Conservation (phyloP, 2,329 filamentous ascomycete genomes). For the Penicillium sp. region DNA sequence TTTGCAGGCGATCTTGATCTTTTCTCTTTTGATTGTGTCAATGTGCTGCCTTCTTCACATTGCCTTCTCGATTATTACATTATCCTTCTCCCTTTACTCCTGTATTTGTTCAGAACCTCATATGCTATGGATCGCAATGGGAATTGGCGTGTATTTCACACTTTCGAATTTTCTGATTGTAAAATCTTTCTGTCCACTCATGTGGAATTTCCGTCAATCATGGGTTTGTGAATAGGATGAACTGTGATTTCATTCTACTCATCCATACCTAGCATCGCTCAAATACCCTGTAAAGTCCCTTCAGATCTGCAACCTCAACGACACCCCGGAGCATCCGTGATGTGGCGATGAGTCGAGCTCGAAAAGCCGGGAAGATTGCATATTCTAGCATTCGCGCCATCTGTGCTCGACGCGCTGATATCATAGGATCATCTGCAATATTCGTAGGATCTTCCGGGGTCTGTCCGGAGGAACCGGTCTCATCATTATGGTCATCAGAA, state of each 20-base stretch:
- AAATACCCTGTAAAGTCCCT: conserved; percentile 89
- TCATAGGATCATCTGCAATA: conserved; percentile 45
- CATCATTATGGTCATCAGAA: no score
- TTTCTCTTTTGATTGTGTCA: conserved; percentile 1
- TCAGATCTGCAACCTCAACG: conserved; percentile 83
- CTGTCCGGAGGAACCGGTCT: not conserved
- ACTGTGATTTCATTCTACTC: no score
- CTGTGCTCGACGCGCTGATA: conserved; percentile 55
- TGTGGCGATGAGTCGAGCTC: conserved; percentile 75
- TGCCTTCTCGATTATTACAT: no score
- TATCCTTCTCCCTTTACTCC: not conserved
- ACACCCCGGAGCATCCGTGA: conserved; percentile 68
- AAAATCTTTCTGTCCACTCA: not conserved
- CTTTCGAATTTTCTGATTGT: conserved; percentile 1
- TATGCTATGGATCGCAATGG: conserved; percentile 5
- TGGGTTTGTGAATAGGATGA: not conserved
- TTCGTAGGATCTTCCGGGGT: conserved; percentile 8
- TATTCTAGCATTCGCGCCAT: conserved; percentile 74
- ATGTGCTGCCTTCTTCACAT: conserved; percentile 1
- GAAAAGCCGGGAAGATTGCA: conserved; percentile 83
- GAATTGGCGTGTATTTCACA: conserved; percentile 7
- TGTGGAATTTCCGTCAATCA: not conserved
- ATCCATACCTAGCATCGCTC: conserved; percentile 64
- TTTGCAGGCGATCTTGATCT: conserved; percentile 1
- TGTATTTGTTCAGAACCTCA: conserved; percentile 2